phyloP scores from a whole-genome alignment of 805 yeast species.

The Tetrapisispora pingtungensis region DNA sequence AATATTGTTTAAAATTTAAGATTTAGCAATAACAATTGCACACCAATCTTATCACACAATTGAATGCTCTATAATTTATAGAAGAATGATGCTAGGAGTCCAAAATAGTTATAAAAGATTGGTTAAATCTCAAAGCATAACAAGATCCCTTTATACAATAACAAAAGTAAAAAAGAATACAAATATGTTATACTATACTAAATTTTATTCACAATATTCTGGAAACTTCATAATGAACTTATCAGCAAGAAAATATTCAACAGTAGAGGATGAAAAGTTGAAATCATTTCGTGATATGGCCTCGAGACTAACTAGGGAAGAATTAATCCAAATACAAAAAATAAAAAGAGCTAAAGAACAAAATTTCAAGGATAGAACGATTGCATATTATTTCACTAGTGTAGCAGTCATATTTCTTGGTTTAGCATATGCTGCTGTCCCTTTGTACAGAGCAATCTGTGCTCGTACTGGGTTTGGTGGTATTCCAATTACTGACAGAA shows the following conservation, averaged over 20 bases:
- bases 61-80: no score
- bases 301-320: conserved; percentile 20
- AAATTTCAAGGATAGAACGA: conserved; percentile 38
- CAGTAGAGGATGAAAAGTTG: neutral
- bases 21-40: no score
- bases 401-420: conserved; percentile 62
- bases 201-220: neutral
- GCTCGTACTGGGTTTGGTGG: conserved; percentile 96
- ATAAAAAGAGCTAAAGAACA: conserved; percentile 17
- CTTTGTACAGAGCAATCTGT: conserved; percentile 83
- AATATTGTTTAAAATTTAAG: no score
- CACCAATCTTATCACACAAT: no score
- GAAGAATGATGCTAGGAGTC: no score
- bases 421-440: conserved; percentile 82
- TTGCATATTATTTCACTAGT: conserved; percentile 58
- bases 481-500: conserved; percentile 76
- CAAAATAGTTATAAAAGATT: no score
- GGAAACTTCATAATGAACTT: no score
- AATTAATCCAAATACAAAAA: conserved; percentile 18
- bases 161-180: no score
- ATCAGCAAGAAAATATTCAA: neutral
- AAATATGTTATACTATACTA: no score
- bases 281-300: conserved; percentile 5
- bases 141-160: no score
- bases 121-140: no score